phyloP scores from a whole-genome alignment of 371 early-diverging fungal genomes.

The Haplosporangium sp. region DNA sequence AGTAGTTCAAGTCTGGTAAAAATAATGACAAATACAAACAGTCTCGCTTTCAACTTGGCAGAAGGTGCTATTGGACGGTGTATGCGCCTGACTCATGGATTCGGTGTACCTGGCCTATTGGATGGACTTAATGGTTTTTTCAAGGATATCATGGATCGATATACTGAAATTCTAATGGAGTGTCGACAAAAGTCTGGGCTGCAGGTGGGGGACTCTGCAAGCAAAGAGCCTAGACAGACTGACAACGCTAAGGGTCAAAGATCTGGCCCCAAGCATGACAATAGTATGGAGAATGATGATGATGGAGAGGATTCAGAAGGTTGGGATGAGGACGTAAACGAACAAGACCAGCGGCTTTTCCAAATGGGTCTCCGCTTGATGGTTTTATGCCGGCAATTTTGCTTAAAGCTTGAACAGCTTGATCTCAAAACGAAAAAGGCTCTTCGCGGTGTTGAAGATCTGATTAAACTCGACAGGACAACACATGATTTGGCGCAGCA shows the following conservation, averaged over 20 bases:
- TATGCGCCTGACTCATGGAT: conserved; percentile 72
- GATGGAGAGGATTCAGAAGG: conserved; percentile 58
- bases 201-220: conserved; percentile 17
- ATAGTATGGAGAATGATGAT: conserved; percentile 22
- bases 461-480: conserved; percentile 47
- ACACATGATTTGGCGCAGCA: not conserved
- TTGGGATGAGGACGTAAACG: conserved; percentile 55
- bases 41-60: conserved; percentile 58
- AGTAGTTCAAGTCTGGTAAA: conserved; percentile 45
- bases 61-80: conserved; percentile 67
- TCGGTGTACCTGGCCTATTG: conserved; percentile 66
- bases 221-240: not conserved
- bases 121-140: conserved; percentile 67
- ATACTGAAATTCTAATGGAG: conserved; percentile 53
- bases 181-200: conserved; percentile 50
- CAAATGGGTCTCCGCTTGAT: conserved; percentile 72
- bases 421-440: conserved; percentile 57
- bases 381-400: conserved; percentile 63
- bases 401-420: conserved; percentile 56
- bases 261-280: conserved; percentile 12
- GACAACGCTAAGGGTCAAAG: conserved; percentile 1
- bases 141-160: conserved; percentile 56
- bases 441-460: conserved; percentile 53
- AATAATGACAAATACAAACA: conserved; percentile 58
- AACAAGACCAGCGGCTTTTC: conserved; percentile 59